A percentile compares a stretch with the other conserved stretches of the same genome.
Evolutionary conservation across 2,329 filamentous ascomycete species (phyloP).

Genomic region (Botrytis squamosa): DNA sequence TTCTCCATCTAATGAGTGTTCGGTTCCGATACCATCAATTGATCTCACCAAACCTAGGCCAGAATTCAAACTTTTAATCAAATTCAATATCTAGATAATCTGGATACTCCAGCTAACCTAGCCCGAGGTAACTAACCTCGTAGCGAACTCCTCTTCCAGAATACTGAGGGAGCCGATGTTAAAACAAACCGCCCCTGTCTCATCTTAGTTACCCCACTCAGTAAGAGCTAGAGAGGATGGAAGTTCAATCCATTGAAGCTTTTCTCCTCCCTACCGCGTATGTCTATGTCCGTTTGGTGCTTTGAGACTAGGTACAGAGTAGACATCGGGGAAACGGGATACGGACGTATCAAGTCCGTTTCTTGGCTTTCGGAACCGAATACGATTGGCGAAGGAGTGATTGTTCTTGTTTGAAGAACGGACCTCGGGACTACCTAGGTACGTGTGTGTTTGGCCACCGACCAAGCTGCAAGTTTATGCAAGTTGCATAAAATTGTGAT

Average conservation of each 20-base stretch:
- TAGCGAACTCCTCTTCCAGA: conserved; percentile 11
- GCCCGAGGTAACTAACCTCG: too few relatives aligned
- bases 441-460: background rate
- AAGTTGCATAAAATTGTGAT: background rate
- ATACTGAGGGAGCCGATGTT: background rate
- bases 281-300: background rate
- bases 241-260: background rate
- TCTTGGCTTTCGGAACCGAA: background rate
- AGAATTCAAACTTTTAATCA: background rate
- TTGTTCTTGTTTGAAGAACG: background rate
- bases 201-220: background rate
- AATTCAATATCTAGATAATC: background rate
- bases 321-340: background rate
- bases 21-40: background rate
- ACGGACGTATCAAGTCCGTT: background rate
- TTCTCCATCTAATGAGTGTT: background rate
- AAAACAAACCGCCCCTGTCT: conserved; percentile 2
- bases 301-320: background rate
- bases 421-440: too few relatives aligned
- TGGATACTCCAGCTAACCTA: background rate
- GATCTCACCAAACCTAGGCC: background rate
- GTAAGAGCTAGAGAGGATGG: background rate
- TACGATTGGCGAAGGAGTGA: background rate
- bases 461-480: background rate
- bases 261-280: background rate